Conservation (phyloP, 352 stramenopile species). For the Phytopythium delawarense region DNA sequence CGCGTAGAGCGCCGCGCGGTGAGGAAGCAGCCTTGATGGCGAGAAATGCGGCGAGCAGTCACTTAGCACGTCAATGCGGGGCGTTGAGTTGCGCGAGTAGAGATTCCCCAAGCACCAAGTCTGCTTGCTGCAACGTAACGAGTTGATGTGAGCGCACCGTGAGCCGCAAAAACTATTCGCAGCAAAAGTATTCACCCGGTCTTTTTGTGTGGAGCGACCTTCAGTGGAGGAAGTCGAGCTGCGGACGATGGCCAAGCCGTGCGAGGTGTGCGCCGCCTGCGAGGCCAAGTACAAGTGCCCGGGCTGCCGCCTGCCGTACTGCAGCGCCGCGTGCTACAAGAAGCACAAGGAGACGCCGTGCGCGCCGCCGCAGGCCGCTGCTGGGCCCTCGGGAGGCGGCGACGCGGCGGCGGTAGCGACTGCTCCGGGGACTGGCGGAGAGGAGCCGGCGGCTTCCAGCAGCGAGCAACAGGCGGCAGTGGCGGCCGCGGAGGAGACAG, state of each 20-base stretch:
- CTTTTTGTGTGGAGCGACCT: too few species aligned
- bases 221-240: conserved; percentile 1
- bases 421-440: background rate
- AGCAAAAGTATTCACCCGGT: too few species aligned
- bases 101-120: conserved; percentile 1
- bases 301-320: conserved; percentile 64
- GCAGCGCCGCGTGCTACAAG: conserved; percentile 76
- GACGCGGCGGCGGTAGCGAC: conserved; percentile 8
- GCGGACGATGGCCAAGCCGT: conserved; percentile 41
- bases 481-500: background rate
- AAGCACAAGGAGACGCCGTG: conserved; percentile 72
- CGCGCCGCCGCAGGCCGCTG: conserved; percentile 10
- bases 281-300: conserved; percentile 87
- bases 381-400: conserved; percentile 1
- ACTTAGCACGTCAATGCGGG: background rate
- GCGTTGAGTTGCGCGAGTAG: background rate
- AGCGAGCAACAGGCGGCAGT: background rate
- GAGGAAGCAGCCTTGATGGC: background rate
- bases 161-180: too few species aligned
- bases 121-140: background rate
- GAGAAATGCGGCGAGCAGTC: background rate
- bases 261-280: conserved; percentile 39
- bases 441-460: background rate
- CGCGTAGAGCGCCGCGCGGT: background rate
- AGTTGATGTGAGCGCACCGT: background rate